Percentiles rank a stretch among this genome's conserved stretches.
Evolutionary conservation across 2,329 filamentous ascomycete genomes (phyloP).

Genomic region (Coniochaeta sp.): DNA sequence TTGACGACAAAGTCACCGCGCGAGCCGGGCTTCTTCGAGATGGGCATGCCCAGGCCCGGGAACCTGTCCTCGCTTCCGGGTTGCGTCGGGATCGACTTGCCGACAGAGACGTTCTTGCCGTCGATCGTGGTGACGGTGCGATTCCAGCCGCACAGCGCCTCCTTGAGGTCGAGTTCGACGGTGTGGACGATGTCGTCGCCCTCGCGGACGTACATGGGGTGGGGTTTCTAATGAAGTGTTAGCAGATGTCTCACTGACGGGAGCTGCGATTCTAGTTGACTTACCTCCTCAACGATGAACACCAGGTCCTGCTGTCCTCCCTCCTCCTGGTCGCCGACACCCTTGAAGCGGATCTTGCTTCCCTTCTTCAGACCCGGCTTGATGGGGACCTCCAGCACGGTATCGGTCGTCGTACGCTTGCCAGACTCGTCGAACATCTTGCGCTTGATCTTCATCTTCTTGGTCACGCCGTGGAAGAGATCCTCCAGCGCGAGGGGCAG

Average conservation of each 20-base stretch:
- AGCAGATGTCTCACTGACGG: slow-evolving; percentile 18
- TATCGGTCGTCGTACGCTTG: slow-evolving; percentile 80
- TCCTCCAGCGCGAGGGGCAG: slow-evolving; percentile 81
- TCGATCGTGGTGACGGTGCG: slow-evolving; percentile 92
- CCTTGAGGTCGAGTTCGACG: slow-evolving; percentile 80
- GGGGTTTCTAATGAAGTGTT: slow-evolving; percentile 63
- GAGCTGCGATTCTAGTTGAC: slow-evolving; percentile 19
- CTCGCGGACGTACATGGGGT: slow-evolving; percentile 76
- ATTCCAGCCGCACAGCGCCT: slow-evolving; percentile 90
- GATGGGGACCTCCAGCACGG: slow-evolving; percentile 89
- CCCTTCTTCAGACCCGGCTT: slow-evolving; percentile 94
- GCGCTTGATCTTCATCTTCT: slow-evolving; percentile 98
- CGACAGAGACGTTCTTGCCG: slow-evolving; percentile 72
- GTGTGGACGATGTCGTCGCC: slow-evolving; percentile 79
- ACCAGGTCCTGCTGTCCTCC: slow-evolving; percentile 93
- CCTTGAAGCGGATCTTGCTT: slow-evolving; percentile 96
- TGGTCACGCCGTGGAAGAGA: slow-evolving; percentile 76
- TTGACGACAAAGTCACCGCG: slow-evolving; percentile 84
- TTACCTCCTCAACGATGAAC: slow-evolving; percentile 89
- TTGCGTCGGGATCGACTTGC: slow-evolving; percentile 76
- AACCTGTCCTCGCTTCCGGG: slow-evolving; percentile 77
- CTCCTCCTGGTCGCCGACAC: slow-evolving; percentile 96
- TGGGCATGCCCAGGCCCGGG: slow-evolving; percentile 86
- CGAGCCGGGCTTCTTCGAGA: slow-evolving; percentile 79
- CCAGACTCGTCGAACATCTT: slow-evolving; percentile 86